These are phyloP conservation scores for Amylocystis lapponica DNA, from an alignment of 768 basidiomycete genomes.

Conservation along the genomic window DNA sequence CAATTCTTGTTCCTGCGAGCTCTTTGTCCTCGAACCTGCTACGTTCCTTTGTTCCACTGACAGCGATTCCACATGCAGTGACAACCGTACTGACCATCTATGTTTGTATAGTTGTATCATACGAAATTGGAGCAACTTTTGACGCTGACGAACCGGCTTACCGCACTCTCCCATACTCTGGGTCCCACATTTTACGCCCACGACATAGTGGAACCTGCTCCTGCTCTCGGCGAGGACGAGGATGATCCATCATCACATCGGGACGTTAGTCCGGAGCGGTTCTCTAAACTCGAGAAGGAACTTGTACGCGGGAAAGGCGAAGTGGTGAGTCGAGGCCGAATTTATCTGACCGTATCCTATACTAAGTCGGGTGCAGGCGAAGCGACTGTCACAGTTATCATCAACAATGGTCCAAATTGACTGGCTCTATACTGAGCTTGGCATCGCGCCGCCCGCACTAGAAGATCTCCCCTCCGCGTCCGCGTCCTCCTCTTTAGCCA, in stretches of 20 bases:
- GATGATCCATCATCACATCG: conserved; percentile 37
- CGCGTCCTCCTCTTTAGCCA: conserved; percentile 29
- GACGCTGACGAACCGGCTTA: conserved; percentile 63
- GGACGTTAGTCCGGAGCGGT: conserved; percentile 78
- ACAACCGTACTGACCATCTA: too few species aligned
- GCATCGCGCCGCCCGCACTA: conserved; percentile 54
- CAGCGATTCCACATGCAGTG: too few species aligned
- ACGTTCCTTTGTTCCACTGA: too few species aligned
- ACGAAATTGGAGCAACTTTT: conserved; percentile 73
- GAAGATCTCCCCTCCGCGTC: conserved; percentile 37
- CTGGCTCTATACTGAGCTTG: conserved; percentile 79
- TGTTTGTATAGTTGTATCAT: conserved; percentile 31
- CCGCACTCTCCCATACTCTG: conserved; percentile 50
- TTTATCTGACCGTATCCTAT: conserved; percentile 1
- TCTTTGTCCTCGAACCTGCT: too few species aligned
- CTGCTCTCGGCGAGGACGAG: conserved; percentile 39
- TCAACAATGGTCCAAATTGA: conserved; percentile 69
- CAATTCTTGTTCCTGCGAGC: too few species aligned
- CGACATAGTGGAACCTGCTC: conserved; percentile 48
- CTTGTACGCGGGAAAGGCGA: conserved; percentile 82
- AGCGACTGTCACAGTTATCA: conserved; percentile 61
- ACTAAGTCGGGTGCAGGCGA: conserved; percentile 38
- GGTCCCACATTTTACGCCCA: conserved; percentile 51
- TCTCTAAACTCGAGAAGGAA: conserved; percentile 78
- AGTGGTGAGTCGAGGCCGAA: conserved; percentile 47